Evolutionary conservation across 768 basidiomycete species (phyloP), one percentile per base, ranked within the genome.

Genomic region (Mycena pura): DNA sequence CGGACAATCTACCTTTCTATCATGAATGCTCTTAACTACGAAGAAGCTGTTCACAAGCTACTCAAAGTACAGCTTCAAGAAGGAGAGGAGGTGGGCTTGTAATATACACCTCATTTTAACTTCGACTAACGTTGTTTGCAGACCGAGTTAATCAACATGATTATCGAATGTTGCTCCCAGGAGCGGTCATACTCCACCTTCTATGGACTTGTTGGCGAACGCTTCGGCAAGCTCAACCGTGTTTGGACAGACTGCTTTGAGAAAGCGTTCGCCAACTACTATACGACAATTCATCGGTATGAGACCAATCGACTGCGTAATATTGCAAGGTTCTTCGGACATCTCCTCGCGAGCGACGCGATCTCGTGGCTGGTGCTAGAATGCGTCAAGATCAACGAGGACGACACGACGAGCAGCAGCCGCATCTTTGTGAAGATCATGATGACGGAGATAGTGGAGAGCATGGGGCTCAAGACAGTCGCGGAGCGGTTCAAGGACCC

Each of bases 121-220:
- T 13, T 24, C 29, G 29, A 25, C 41, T 52, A 19, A 62, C 11
- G 40, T 6, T n/a, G 44, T 32, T n/a, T 32, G 3, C 69, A 97
- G 94, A 91, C 94, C 68, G 96, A 98, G 73, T 77, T 99, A 58
- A 87, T 93, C 73, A 98, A 99, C 82, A 99, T 99, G 97, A 86
- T 99, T 63, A 92, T 99, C 75, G 96, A 99, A 70, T 99, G 97
- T 91, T 99, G 97, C 74, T 99, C 97, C 2, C 97, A 99, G 80
- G 97, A 99, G 74, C 91, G 97, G 14, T 95, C 96, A 1, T 99
- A 98, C 75, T 94, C 93, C 2, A 92, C 84, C n/a, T 99, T 97
- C 82, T 99, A 96, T 70, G 97, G 97, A 13, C 87, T 99, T 21
- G 83, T 97, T 63, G 95, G 95, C 54, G 97, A 99, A 74, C 91